phyloP scores from a whole-genome alignment of 2,329 filamentous ascomycete genomes.

The Fusarium subtropicale region DNA sequence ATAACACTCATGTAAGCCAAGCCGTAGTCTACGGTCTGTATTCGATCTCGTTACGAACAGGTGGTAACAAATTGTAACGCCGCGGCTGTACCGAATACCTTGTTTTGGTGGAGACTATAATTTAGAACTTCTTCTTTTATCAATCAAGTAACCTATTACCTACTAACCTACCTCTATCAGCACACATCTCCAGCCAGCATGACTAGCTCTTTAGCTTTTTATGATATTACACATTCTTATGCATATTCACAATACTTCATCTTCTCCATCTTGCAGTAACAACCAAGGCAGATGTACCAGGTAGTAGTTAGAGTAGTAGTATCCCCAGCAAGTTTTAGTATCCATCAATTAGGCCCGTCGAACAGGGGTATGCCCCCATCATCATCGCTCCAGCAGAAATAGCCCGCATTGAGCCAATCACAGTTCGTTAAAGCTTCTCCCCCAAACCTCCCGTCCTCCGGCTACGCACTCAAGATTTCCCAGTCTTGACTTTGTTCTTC shows the following conservation, averaged over 20 bases:
- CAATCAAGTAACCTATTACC: not conserved
- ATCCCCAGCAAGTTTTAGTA: slow-evolving; percentile 33
- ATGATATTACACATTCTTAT: too few relatives aligned
- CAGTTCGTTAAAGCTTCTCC: slow-evolving; percentile 40
- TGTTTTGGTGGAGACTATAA: not conserved
- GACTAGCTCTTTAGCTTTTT: too few relatives aligned
- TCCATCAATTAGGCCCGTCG: not conserved
- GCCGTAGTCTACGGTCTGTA: not conserved
- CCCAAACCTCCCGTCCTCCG: slow-evolving; percentile 49
- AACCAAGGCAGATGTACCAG: not conserved
- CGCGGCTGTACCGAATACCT: slow-evolving; percentile 32
- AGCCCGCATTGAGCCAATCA: slow-evolving; percentile 40
- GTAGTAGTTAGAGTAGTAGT: not conserved
- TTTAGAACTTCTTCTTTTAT: slow-evolving; percentile 1
- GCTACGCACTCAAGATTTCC: slow-evolving; percentile 50
- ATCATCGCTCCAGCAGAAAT: slow-evolving; percentile 35
- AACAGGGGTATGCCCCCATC: slow-evolving; percentile 36
- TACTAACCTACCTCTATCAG: not conserved
- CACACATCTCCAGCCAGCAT: not conserved
- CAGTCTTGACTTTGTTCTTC: slow-evolving; percentile 41
- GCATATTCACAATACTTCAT: not conserved
- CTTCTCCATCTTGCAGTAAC: not conserved
- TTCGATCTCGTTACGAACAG: slow-evolving; percentile 15
- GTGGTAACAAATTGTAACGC: slow-evolving; percentile 23
- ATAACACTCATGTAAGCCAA: not conserved